Percentiles rank a stretch among this genome's conserved stretches.
These are phyloP conservation scores for Chrysoporthe puriensis DNA, from an alignment of 2,329 filamentous ascomycete genomes.

Conservation along the genomic window DNA sequence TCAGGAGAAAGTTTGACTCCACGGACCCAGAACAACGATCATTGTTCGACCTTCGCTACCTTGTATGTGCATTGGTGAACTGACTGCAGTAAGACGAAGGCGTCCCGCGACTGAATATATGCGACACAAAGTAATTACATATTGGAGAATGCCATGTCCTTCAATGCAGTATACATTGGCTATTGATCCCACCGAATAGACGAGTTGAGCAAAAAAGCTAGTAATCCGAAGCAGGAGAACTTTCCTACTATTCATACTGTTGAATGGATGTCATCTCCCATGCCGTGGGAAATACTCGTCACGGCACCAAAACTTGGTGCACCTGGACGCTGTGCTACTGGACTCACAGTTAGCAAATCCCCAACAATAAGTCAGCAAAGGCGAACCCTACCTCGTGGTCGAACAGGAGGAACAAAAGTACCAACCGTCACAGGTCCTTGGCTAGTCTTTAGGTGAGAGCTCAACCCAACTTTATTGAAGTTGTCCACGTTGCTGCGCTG, in stretches of 20 bases:
- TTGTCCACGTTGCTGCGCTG: conserved; percentile 12
- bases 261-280: not conserved
- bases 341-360: not conserved
- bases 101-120: not conserved
- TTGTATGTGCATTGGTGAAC: not conserved
- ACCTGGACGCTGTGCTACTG: conserved; percentile 19
- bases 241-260: not conserved
- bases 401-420: conserved; percentile 7
- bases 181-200: no score
- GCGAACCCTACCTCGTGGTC: conserved; percentile 21
- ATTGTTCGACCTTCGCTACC: not conserved
- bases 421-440: conserved; percentile 11
- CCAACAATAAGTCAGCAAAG: not conserved
- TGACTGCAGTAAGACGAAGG: not conserved
- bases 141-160: not conserved
- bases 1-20: not conserved
- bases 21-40: not conserved
- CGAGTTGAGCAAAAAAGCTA: not conserved
- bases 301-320: conserved; percentile 2
- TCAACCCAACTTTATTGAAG: conserved; percentile 25
- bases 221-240: not conserved
- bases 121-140: not conserved
- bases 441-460: conserved; percentile 28
- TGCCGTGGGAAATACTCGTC: not conserved
- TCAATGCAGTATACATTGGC: not conserved